phyloP scores from a whole-genome alignment of 768 basidiomycete genomes.

The Myochromella boudieri region DNA sequence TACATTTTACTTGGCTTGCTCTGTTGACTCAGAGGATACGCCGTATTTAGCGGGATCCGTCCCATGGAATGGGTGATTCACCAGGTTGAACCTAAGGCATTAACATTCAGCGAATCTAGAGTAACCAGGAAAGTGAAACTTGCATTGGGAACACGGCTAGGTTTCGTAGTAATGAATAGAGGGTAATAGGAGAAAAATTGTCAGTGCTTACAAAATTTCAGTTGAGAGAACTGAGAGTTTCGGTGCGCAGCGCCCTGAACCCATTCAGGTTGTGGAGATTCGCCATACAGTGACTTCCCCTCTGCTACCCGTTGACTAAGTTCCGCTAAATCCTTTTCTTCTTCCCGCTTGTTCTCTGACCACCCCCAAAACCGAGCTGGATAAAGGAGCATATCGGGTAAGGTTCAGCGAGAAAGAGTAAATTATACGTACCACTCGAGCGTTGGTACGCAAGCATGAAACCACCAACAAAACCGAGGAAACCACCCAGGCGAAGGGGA shows the following conservation, averaged over 20 bases:
- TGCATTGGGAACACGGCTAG: constrained; percentile 77
- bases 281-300: constrained; percentile 86
- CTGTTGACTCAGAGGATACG: constrained; percentile 18
- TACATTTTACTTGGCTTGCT: no score
- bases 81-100: constrained; percentile 97
- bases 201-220: constrained; percentile 78
- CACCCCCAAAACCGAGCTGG: constrained; percentile 95
- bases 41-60: constrained; percentile 82
- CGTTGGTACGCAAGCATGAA: constrained; percentile 93
- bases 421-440: constrained; percentile 68
- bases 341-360: constrained; percentile 85
- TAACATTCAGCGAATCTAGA: no score
- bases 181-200: constrained; percentile 3
- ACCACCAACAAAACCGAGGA: constrained; percentile 86
- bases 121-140: no score
- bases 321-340: constrained; percentile 75
- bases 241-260: constrained; percentile 83
- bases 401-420: neutral
- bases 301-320: constrained; percentile 69
- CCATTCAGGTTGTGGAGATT: constrained; percentile 79
- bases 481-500: constrained; percentile 52
- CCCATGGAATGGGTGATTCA: constrained; percentile 87
- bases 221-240: constrained; percentile 91
- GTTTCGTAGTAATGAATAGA: constrained; percentile 14
- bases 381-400: neutral